These are phyloP conservation scores for Colletotrichum sp. DNA, from an alignment of 2,329 filamentous ascomycete genomes.

Conservation along the genomic window DNA sequence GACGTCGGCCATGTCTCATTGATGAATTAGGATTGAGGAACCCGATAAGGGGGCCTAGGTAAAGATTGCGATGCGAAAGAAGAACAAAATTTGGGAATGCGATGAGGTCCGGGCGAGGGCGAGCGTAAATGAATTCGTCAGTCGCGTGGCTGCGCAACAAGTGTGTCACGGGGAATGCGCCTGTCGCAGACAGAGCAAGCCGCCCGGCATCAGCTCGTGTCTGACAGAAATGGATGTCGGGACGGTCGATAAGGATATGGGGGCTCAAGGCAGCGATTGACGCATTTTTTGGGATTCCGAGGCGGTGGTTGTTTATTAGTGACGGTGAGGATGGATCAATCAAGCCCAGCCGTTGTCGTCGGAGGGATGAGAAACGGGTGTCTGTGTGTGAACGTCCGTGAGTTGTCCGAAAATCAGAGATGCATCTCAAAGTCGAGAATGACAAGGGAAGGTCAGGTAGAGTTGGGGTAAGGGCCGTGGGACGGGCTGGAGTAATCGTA, in stretches of 20 bases:
- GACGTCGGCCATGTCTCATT: constrained; percentile 35
- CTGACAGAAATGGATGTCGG: not conserved
- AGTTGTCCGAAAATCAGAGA: constrained; percentile 8
- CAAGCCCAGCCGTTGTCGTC: not conserved
- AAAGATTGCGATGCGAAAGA: not conserved
- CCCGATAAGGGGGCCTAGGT: not conserved
- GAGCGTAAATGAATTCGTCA: constrained; percentile 15
- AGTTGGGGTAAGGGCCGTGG: not conserved
- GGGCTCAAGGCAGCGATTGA: not conserved
- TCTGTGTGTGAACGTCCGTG: constrained; percentile 21
- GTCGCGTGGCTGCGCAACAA: constrained; percentile 22
- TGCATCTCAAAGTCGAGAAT: constrained; percentile 8
- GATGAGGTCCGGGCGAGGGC: not conserved
- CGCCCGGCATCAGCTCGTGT: constrained; percentile 8
- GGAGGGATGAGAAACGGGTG: not conserved
- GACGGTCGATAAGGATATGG: not conserved
- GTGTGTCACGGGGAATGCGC: constrained; percentile 21
- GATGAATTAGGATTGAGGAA: not conserved
- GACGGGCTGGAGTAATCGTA: not conserved
- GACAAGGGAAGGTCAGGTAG: not conserved
- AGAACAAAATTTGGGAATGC: not conserved
- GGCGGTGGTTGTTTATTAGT: not conserved
- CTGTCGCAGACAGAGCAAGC: constrained; percentile 15
- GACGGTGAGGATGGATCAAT: not conserved
- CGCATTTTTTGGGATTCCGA: not conserved